Evolutionary conservation across 1,139 yeast species (phyloP).

Genomic region (Candida pseudoviswanathii): DNA sequence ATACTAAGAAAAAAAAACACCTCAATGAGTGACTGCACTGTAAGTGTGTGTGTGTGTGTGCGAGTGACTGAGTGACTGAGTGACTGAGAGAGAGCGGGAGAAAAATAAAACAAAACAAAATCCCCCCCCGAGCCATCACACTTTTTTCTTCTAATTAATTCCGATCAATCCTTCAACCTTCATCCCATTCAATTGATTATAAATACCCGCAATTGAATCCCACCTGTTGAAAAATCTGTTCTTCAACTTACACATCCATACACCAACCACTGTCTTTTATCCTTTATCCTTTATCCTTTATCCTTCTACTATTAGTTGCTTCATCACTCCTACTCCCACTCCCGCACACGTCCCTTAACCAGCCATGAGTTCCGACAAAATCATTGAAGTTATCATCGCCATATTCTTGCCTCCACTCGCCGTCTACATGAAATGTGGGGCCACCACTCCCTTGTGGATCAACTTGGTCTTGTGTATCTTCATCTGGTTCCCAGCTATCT

Average conservation of each 20-base stretch:
- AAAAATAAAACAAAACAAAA: neutral
- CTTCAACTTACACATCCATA: neutral
- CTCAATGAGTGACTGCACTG: no score
- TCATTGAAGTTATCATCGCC: constrained; percentile 48
- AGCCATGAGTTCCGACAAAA: constrained; percentile 45
- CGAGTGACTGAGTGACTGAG: no score
- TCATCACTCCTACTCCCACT: no score
- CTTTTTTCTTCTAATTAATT: constrained; percentile 1
- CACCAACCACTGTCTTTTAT: neutral
- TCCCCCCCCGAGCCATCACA: neutral
- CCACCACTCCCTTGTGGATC: constrained; percentile 61
- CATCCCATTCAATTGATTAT: neutral
- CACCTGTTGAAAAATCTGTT: neutral
- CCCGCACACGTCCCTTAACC: neutral
- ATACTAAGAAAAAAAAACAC: no score
- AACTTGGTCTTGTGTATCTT: constrained; percentile 63
- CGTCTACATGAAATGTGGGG: constrained; percentile 66
- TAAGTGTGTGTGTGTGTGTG: no score
- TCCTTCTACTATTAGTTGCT: no score
- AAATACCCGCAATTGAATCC: neutral
- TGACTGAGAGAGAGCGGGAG: no score
- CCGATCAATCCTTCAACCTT: neutral
- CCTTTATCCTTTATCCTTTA: neutral
- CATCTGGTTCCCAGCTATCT: constrained; percentile 75
- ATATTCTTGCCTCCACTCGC: constrained; percentile 71